Conservation (phyloP, 176 grass and related monocot genomes). For the Eragrostis curvula region DNA sequence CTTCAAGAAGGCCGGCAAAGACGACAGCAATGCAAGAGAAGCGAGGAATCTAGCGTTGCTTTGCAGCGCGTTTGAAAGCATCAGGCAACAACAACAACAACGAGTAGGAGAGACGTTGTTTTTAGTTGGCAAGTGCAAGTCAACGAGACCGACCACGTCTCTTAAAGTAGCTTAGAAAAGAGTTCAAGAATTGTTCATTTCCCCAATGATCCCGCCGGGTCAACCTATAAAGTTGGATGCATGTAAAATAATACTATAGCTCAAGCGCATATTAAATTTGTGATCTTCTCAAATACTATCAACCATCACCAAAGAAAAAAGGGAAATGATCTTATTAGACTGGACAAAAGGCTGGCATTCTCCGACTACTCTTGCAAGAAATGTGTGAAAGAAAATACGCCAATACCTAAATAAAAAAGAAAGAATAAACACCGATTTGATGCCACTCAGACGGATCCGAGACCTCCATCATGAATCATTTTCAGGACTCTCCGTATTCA, state of each 20-base stretch:
- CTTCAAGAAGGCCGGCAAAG: not conserved
- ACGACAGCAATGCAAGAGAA: slow-evolving; percentile 7
- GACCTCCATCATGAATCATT: not conserved
- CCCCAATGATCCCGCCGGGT: not conserved
- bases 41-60: slow-evolving; percentile 8
- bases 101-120: not conserved
- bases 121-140: slow-evolving; percentile 11
- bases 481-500: not conserved
- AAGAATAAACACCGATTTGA: not conserved
- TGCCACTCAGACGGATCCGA: not conserved
- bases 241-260: not conserved
- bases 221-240: not conserved
- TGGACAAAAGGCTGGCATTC: too few relatives aligned
- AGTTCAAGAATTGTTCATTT: not conserved
- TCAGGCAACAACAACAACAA: not conserved
- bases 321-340: too few relatives aligned
- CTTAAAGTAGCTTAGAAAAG: not conserved
- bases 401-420: not conserved
- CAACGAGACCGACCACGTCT: not conserved
- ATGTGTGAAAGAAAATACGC: not conserved
- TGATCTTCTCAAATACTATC: too few relatives aligned
- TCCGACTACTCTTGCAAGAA: too few relatives aligned
- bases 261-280: not conserved
- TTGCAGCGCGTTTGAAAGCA: slow-evolving; percentile 3
- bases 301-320: not conserved